These are phyloP conservation scores for Jamesozyma jinghongensis DNA, from an alignment of 805 yeast species.

Conservation along the genomic window DNA sequence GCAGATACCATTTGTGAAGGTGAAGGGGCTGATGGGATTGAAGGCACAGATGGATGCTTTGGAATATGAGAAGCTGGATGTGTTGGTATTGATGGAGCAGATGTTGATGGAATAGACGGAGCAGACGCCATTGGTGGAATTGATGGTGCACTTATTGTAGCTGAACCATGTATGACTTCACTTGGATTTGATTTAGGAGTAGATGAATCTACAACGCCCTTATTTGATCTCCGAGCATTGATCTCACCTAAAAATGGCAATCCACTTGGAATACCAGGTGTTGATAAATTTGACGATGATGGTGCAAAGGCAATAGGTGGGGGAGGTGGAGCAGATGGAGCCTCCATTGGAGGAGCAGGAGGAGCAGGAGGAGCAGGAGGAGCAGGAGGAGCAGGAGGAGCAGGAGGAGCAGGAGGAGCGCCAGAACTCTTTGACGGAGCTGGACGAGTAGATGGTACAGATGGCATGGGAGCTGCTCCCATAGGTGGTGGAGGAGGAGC, in stretches of 20 bases:
- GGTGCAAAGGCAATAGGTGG: conserved; percentile 11
- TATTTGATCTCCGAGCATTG: conserved; percentile 42
- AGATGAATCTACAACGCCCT: conserved; percentile 32
- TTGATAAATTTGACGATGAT: conserved; percentile 7
- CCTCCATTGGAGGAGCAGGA: conserved; percentile 15
- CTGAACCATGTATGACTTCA: no score
- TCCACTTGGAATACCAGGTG: conserved; percentile 30
- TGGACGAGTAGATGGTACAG: conserved; percentile 4
- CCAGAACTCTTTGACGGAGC: conserved; percentile 14
- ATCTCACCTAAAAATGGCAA: conserved; percentile 48
- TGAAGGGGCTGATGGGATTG: conserved; percentile 14
- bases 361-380: conserved; percentile 25
- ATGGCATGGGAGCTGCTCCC: conserved; percentile 12
- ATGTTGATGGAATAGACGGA: conserved; percentile 15
- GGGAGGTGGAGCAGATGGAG: conserved; percentile 17
- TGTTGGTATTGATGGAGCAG: conserved; percentile 15
- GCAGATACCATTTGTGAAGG: conserved; percentile 7
- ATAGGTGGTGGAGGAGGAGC: conserved; percentile 11
- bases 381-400: conserved; percentile 14
- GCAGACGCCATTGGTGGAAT: conserved; percentile 11
- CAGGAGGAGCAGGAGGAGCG: conserved; percentile 10
- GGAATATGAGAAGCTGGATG: conserved; percentile 21
- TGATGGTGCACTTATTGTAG: conserved; percentile 6
- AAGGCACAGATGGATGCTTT: conserved; percentile 9
- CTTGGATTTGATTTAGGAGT: conserved; percentile 17